Evolutionary conservation across 306 rosid species (phyloP).

Genomic region (Vigna trinervia): DNA sequence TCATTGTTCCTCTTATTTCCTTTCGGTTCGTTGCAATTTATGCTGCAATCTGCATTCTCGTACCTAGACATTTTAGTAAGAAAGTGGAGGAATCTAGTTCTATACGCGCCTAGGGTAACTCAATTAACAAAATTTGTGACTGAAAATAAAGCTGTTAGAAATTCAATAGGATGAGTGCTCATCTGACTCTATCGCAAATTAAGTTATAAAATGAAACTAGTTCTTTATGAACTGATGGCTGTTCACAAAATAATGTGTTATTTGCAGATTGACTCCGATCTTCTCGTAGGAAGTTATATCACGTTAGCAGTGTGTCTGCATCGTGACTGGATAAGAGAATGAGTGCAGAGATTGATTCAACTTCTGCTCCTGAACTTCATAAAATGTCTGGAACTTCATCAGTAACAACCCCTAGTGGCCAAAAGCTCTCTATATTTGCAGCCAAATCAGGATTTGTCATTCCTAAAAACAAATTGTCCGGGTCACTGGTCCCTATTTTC

Average conservation of each 20-base stretch:
- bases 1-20: not conserved
- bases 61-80: not conserved
- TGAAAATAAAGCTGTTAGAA: not conserved
- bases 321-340: slow-evolving; percentile 50
- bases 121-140: not conserved
- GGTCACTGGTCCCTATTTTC: slow-evolving; percentile 79
- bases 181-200: not conserved
- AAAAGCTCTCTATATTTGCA: slow-evolving; percentile 78
- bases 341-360: slow-evolving; percentile 56
- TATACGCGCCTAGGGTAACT: not conserved
- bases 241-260: slow-evolving; percentile 1
- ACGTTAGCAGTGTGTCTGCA: not conserved
- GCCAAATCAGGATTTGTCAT: slow-evolving; percentile 91
- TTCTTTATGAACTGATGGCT: not conserved
- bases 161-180: not conserved
- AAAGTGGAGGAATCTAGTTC: slow-evolving; percentile 2
- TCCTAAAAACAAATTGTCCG: slow-evolving; percentile 90
- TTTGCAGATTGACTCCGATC: slow-evolving; percentile 35
- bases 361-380: slow-evolving; percentile 53
- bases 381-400: slow-evolving; percentile 74
- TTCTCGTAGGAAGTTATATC: not conserved
- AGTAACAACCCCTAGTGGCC: slow-evolving; percentile 53
- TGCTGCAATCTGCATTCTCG: not conserved
- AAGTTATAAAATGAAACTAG: slow-evolving; percentile 8
- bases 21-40: not conserved